A percentile compares a stretch with the other conserved stretches of the same genome.
Conservation (phyloP, 2,329 filamentous ascomycete species). For the Fusarium decemcellulare region DNA sequence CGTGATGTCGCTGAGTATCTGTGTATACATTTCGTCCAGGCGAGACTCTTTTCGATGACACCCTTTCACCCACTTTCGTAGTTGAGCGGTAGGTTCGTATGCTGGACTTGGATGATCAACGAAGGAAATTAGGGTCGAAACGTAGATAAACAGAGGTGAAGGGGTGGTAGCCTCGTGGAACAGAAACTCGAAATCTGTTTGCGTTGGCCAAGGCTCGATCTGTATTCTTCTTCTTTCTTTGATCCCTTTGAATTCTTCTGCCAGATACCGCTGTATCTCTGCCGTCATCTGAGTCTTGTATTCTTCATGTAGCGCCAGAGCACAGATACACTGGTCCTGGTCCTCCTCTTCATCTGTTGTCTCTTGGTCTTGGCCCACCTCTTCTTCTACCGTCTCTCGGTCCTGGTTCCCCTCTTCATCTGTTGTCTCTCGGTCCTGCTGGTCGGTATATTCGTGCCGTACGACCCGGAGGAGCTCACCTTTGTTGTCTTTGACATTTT, state of each 20-base stretch:
- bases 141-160: conserved; percentile 6
- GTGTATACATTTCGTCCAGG: conserved; percentile 5
- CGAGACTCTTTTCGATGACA: background rate
- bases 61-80: background rate
- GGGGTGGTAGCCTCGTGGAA: background rate
- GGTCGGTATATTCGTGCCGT: too few species aligned
- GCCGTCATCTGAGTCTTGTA: conserved; percentile 5
- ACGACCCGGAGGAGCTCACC: too few species aligned
- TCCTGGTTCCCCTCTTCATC: too few species aligned
- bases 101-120: background rate
- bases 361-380: too few species aligned
- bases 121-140: conserved; percentile 16
- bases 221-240: background rate
- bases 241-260: conserved; percentile 3
- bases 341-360: too few species aligned
- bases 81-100: background rate
- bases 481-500: background rate
- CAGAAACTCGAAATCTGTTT: background rate
- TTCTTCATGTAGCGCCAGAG: conserved; percentile 8
- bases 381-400: too few species aligned
- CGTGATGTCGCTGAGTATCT: conserved; percentile 1
- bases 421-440: too few species aligned
- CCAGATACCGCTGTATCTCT: conserved; percentile 10
- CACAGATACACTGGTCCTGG: background rate
- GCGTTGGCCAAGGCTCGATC: conserved; percentile 6